A percentile compares a stretch with the other conserved stretches of the same genome.
These are phyloP conservation scores for Kockovaella imperatae DNA, from an alignment of 768 basidiomycete genomes.

Conservation along the genomic window DNA sequence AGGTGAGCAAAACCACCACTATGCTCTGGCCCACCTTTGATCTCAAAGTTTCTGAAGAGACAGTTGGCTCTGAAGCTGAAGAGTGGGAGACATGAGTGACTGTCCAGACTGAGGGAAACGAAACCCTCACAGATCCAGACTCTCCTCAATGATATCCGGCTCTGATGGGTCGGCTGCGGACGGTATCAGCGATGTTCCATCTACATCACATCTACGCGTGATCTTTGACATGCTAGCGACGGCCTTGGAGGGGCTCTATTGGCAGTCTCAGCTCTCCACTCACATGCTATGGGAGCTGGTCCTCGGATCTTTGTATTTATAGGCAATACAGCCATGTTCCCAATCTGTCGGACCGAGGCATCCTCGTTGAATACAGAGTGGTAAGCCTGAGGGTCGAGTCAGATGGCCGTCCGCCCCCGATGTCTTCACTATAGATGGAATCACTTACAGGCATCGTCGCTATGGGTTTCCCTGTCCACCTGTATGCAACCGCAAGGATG, in stretches of 20 bases:
- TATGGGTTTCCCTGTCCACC: too few species aligned
- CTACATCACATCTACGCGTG: not conserved
- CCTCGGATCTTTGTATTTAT: slow-evolving; percentile 87
- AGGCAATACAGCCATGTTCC: slow-evolving; percentile 82
- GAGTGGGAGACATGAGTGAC: not conserved
- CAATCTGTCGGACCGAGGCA: slow-evolving; percentile 69
- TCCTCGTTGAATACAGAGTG: slow-evolving; percentile 81
- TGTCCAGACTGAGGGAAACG: not conserved
- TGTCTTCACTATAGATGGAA: too few species aligned
- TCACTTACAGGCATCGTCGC: slow-evolving; percentile 20
- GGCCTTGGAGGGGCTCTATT: not conserved
- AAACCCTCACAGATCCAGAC: slow-evolving; percentile 61
- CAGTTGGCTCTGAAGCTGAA: slow-evolving; percentile 84
- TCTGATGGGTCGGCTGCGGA: slow-evolving; percentile 63
- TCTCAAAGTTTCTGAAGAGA: slow-evolving; percentile 98
- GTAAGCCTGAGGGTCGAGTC: slow-evolving; percentile 64
- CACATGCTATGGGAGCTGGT: slow-evolving; percentile 65
- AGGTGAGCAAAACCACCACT: not conserved
- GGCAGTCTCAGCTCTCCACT: slow-evolving; percentile 17
- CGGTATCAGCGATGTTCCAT: slow-evolving; percentile 7
- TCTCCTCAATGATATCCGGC: slow-evolving; percentile 90
- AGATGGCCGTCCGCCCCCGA: not conserved
- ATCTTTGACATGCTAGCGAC: slow-evolving; percentile 9
- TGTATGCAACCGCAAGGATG: too few species aligned
- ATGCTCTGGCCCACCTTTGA: slow-evolving; percentile 55